phyloP scores from a whole-genome alignment of 2,329 filamentous ascomycete species.

The Colletotrichum coccodes region DNA sequence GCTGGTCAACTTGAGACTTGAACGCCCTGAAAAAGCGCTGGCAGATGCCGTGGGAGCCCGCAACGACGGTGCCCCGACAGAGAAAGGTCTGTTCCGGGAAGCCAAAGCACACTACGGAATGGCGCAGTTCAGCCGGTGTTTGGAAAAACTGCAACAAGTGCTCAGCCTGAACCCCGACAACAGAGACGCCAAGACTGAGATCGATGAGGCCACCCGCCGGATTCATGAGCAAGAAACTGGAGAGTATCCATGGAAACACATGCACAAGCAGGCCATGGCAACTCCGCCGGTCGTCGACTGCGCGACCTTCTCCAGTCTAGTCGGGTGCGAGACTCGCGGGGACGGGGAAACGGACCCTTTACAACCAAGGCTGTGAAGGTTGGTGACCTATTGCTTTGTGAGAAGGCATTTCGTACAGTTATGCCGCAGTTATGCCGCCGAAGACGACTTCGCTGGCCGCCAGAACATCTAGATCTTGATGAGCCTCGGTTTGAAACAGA shows the following conservation, averaged over 20 bases:
- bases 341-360: conserved; percentile 61
- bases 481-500: conserved; percentile 44
- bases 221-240: conserved; percentile 51
- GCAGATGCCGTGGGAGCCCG: conserved; percentile 38
- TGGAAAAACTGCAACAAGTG: conserved; percentile 46
- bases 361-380: conserved; percentile 56
- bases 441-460: conserved; percentile 19
- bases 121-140: conserved; percentile 47
- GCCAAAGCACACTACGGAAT: conserved; percentile 56
- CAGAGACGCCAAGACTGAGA: conserved; percentile 39
- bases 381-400: conserved; percentile 64
- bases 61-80: conserved; percentile 37
- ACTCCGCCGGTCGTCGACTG: conserved; percentile 55
- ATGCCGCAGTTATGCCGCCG: conserved; percentile 41
- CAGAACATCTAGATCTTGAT: conserved; percentile 45
- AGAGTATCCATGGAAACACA: conserved; percentile 48
- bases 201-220: conserved; percentile 42
- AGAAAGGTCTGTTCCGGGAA: conserved; percentile 57
- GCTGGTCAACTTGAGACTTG: conserved; percentile 43
- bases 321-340: conserved; percentile 51
- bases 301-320: conserved; percentile 54
- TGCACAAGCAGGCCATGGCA: conserved; percentile 48
- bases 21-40: conserved; percentile 42
- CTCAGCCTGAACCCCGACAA: conserved; percentile 46
- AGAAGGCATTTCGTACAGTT: conserved; percentile 63